Percentiles rank a stretch among this genome's conserved stretches.
phyloP scores from a whole-genome alignment of 2,329 filamentous ascomycete species.

The Neonectria faginata region DNA sequence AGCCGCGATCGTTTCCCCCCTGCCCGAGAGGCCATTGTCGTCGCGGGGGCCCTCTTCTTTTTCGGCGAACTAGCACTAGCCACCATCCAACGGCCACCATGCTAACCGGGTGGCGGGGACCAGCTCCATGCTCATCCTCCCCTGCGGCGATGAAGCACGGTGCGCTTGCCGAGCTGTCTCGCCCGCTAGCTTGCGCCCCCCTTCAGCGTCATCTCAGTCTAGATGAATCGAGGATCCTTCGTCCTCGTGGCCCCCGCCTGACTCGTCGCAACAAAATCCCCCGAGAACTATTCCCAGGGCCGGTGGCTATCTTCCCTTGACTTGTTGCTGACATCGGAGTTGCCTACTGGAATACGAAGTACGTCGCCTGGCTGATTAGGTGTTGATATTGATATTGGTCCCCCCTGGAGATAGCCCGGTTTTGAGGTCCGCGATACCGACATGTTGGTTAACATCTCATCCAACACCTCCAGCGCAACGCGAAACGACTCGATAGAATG shows the following conservation, averaged over 20 bases:
- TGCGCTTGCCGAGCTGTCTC: slow-evolving; percentile 1
- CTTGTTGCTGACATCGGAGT: neutral
- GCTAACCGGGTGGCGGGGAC: neutral
- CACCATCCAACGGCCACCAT: neutral
- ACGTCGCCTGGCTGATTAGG: neutral
- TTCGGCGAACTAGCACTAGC: neutral
- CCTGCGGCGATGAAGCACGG: slow-evolving; percentile 3
- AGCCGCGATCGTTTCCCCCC: neutral
- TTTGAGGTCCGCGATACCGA: slow-evolving; percentile 1
- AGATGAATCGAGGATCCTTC: neutral
- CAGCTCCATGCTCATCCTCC: neutral
- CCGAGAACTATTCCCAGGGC: slow-evolving; percentile 4
- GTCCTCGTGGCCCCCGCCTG: neutral
- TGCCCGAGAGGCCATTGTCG: too few species aligned
- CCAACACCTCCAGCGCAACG: neutral
- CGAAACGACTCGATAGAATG: too few species aligned
- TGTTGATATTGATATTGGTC: neutral
- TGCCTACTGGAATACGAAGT: neutral
- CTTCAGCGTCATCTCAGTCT: slow-evolving; percentile 7
- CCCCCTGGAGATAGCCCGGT: too few species aligned
- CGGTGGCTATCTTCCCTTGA: neutral
- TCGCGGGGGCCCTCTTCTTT: neutral
- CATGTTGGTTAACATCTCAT: neutral
- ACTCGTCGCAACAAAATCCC: neutral
- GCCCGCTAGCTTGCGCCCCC: slow-evolving; percentile 1